phyloP scores from a whole-genome alignment of 2,329 filamentous ascomycete genomes.

The Pyrenophora tritici-repentis region DNA sequence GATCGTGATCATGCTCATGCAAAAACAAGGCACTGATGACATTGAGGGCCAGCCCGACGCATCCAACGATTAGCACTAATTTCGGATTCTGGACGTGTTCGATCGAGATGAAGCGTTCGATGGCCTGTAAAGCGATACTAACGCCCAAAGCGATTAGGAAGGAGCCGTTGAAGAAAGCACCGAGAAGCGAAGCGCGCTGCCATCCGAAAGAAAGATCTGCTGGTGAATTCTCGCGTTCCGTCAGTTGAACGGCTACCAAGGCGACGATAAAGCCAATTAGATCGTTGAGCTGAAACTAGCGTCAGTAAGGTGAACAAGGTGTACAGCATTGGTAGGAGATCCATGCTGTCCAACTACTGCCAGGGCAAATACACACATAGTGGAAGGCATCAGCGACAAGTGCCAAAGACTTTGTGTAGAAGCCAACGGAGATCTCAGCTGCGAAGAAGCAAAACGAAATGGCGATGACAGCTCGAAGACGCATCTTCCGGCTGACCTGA shows the following conservation, averaged over 20 bases:
- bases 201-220: slow-evolving; percentile 72
- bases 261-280: slow-evolving; percentile 71
- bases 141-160: slow-evolving; percentile 73
- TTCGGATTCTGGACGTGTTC: slow-evolving; percentile 65
- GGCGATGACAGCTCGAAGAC: slow-evolving; percentile 49
- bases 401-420: slow-evolving; percentile 72
- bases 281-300: slow-evolving; percentile 65
- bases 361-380: slow-evolving; percentile 59
- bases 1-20: slow-evolving; percentile 56
- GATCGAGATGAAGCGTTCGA: slow-evolving; percentile 69
- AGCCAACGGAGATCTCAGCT: slow-evolving; percentile 63
- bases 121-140: slow-evolving; percentile 73
- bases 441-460: slow-evolving; percentile 56
- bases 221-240: slow-evolving; percentile 62
- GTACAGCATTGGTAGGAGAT: too few species aligned
- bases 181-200: slow-evolving; percentile 73
- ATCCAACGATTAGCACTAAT: slow-evolving; percentile 71
- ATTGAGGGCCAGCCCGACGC: slow-evolving; percentile 69
- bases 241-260: slow-evolving; percentile 63
- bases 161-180: slow-evolving; percentile 80
- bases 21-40: slow-evolving; percentile 68
- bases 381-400: slow-evolving; percentile 80
- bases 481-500: slow-evolving; percentile 39
- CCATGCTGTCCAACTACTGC: not conserved
- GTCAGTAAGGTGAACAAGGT: not conserved